Evolutionary conservation across 2,329 filamentous ascomycete genomes (phyloP), one percentile per base, ranked within the genome.

Genomic region (Lecanosticta acicola): DNA sequence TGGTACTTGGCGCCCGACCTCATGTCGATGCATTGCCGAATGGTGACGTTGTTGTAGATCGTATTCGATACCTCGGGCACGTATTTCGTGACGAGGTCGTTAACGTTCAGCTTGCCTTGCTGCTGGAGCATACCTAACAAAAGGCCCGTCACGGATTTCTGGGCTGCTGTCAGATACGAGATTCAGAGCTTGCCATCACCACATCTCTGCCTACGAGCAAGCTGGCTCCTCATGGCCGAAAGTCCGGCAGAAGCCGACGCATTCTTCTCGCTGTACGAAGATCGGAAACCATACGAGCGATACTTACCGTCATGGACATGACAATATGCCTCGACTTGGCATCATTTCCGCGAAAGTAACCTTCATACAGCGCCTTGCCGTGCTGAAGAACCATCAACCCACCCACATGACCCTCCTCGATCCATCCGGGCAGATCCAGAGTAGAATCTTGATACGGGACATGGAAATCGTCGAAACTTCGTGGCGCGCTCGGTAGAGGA

Each of bases 1-100:
- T 43, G 39, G 33, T 48, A 56, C 29, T 47, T 46, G 29, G 50
- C 48, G 9, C 51, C 55, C 3, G 50, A 44, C 11, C 49, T 41
- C 57, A 60, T 60, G 32, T 60, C 57, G 8, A 60, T 43, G 8
- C 47, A 50, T 24, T 56, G 44, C 20, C 49, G 50, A 29, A 60
- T 49, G 0, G 55, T 59, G 10, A 50, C 46, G 13, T 50, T 39
- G 5, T 53, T 42, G 41, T 43, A 57, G 34, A 46, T 39, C 4
- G 47, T 24, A 3, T 39, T 26, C 3, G 19, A 29, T 1, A 57
- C 43, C 26, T 55, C 51, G 3, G 58, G 51, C 5, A 60, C 41
- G 33, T 58, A 51, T 26, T 51, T 49, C 2, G 48, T 50, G 39
- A 59, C 45, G 4, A 32, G 39, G 9, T 51, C 55, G 7, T 42